phyloP scores from a whole-genome alignment of 768 basidiomycete genomes.

The Boletus patriciae region DNA sequence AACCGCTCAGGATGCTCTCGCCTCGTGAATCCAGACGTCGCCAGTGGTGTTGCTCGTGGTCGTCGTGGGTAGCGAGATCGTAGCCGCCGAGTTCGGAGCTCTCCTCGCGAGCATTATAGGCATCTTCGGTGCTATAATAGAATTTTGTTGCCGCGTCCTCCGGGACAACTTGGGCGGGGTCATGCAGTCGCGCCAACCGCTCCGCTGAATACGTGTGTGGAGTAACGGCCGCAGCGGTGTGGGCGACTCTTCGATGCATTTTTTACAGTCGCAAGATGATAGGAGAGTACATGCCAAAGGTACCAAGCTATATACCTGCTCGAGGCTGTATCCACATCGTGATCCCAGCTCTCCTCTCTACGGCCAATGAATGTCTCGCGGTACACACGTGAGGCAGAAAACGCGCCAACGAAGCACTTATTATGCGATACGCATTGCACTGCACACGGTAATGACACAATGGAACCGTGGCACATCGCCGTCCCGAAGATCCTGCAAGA shows the following conservation, averaged over 20 bases:
- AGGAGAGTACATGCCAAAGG: not conserved
- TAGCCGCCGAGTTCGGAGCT: slow-evolving; percentile 20
- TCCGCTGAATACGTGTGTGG: slow-evolving; percentile 24
- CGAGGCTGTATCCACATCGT: slow-evolving; percentile 26
- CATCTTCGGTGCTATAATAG: slow-evolving; percentile 17
- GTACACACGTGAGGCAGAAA: slow-evolving; percentile 13
- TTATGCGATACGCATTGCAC: slow-evolving; percentile 5
- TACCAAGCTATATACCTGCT: slow-evolving; percentile 27
- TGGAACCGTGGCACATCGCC: not conserved
- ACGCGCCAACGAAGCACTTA: slow-evolving; percentile 12
- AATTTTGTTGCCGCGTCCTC: slow-evolving; percentile 3
- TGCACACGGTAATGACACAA: slow-evolving; percentile 22
- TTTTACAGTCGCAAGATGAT: not conserved
- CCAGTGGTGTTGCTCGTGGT: slow-evolving; percentile 29
- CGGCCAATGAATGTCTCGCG: slow-evolving; percentile 21
- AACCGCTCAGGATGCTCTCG: slow-evolving; percentile 34
- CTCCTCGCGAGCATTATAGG: slow-evolving; percentile 11
- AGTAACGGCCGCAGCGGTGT: slow-evolving; percentile 30
- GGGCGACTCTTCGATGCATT: slow-evolving; percentile 35
- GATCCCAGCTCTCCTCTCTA: slow-evolving; percentile 15
- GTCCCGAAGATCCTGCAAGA: slow-evolving; percentile 12
- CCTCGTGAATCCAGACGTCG: slow-evolving; percentile 33
- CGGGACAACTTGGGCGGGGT: slow-evolving; percentile 18
- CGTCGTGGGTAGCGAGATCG: slow-evolving; percentile 24
- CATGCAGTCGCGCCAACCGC: slow-evolving; percentile 13